A percentile compares a stretch with the other conserved stretches of the same genome.
phyloP scores from a whole-genome alignment of 805 yeast species.

The Cyberlindnera euphorbiae region DNA sequence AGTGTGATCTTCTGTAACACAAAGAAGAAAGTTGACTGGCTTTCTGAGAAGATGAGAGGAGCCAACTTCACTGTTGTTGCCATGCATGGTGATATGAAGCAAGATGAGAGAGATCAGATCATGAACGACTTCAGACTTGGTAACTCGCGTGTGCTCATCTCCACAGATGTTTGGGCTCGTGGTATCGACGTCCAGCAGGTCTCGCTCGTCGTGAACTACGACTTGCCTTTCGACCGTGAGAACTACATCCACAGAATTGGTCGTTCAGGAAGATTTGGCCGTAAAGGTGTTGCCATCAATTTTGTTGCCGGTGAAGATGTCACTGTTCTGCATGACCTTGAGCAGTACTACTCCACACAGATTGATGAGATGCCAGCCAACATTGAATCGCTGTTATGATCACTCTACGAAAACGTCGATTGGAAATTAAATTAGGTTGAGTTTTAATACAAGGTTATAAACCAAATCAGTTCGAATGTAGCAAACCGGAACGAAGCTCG shows the following conservation, averaged over 20 bases:
- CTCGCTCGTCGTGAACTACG: constrained; percentile 92
- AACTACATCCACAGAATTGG: constrained; percentile 97
- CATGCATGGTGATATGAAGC: constrained; percentile 97
- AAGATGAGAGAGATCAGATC: constrained; percentile 87
- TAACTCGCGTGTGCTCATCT: constrained; percentile 84
- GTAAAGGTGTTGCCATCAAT: constrained; percentile 97
- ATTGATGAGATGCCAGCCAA: constrained; percentile 78
- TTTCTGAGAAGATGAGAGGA: constrained; percentile 71
- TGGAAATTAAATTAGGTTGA: too few species aligned
- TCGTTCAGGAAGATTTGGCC: constrained; percentile 96
- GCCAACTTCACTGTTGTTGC: constrained; percentile 89
- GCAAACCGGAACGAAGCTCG: constrained; percentile 19
- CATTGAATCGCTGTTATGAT: constrained; percentile 42
- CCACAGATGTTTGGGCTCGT: constrained; percentile 97
- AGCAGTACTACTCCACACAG: constrained; percentile 67
- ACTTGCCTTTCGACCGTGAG: constrained; percentile 87
- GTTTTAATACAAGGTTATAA: too few species aligned
- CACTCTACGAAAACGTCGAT: not conserved
- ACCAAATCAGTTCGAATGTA: constrained; percentile 1
- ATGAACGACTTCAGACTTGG: constrained; percentile 97
- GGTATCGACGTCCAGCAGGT: constrained; percentile 99
- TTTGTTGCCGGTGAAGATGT: constrained; percentile 80
- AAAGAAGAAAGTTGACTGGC: constrained; percentile 89
- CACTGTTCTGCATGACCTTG: constrained; percentile 67
- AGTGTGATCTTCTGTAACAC: constrained; percentile 98